These are phyloP conservation scores for Gentiana straminea DNA, from an alignment of 257 asterid species.

Conservation along the genomic window DNA sequence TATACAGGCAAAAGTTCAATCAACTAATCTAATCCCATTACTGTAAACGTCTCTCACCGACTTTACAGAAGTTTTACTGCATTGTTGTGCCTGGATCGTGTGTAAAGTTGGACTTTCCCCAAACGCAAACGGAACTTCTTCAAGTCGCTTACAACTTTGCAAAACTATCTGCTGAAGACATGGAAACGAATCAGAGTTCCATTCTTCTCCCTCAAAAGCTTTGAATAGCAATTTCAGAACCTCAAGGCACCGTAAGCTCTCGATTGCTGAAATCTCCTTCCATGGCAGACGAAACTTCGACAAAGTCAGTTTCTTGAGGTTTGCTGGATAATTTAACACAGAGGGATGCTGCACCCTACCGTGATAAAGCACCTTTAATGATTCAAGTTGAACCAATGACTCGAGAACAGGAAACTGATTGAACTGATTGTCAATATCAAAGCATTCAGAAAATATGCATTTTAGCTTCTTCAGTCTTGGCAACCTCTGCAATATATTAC, in stretches of 20 bases:
- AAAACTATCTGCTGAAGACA: too few relatives aligned
- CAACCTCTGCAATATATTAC: not conserved
- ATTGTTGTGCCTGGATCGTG: too few relatives aligned
- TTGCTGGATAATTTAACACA: too few relatives aligned
- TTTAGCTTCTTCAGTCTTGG: slow-evolving; percentile 3
- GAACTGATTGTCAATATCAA: not conserved
- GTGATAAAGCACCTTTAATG: not conserved
- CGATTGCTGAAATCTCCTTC: slow-evolving; percentile 1
- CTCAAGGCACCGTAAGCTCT: slow-evolving; percentile 1
- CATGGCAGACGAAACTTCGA: slow-evolving; percentile 7
- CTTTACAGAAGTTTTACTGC: too few relatives aligned
- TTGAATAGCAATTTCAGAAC: slow-evolving; percentile 3
- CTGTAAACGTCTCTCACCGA: too few relatives aligned
- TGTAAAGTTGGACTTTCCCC: too few relatives aligned
- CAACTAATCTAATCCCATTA: too few relatives aligned
- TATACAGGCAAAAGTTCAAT: too few relatives aligned
- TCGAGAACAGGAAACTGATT: not conserved
- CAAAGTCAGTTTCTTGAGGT: not conserved
- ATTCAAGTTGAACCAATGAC: not conserved
- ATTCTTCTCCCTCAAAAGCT: slow-evolving; percentile 7
- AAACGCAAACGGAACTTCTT: too few relatives aligned
- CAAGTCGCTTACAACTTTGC: too few relatives aligned
- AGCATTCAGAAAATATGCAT: not conserved
- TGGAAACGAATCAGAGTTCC: not conserved
- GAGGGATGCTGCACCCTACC: not conserved